Percentiles rank a stretch among this genome's conserved stretches.
Evolutionary conservation across 108 stramenopile species (phyloP).

Genomic region (Asterionellopsis glacialis): DNA sequence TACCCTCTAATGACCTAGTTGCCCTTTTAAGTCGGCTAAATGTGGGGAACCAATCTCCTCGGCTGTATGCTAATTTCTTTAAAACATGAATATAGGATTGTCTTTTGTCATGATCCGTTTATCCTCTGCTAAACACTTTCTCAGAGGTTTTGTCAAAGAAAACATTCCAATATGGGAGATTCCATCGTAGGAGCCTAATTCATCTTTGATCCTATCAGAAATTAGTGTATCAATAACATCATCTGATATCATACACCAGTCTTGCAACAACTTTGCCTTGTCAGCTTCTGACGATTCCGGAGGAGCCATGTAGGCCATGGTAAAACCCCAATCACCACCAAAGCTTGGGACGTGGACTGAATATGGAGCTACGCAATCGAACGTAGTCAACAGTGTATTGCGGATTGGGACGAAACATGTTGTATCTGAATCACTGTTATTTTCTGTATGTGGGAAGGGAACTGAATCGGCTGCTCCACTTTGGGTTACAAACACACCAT

Average conservation of each 20-base stretch:
- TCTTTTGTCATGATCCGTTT: constrained; percentile 82
- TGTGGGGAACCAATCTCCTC: too few species aligned
- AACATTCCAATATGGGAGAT: constrained; percentile 70
- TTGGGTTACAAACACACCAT: constrained; percentile 86
- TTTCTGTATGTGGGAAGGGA: constrained; percentile 31
- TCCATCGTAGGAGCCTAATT: constrained; percentile 81
- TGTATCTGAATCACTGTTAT: constrained; percentile 32
- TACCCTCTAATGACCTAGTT: too few species aligned
- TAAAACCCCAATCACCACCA: constrained; percentile 88
- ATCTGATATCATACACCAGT: constrained; percentile 6
- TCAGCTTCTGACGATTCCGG: not conserved
- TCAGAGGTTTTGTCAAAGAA: constrained; percentile 71
- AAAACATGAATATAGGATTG: constrained; percentile 88
- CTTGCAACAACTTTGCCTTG: constrained; percentile 3
- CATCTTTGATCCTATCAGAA: constrained; percentile 36
- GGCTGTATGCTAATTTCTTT: not conserved
- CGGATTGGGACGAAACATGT: constrained; percentile 73
- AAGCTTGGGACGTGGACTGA: constrained; percentile 76
- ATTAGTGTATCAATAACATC: constrained; percentile 41
- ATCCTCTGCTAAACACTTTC: constrained; percentile 64
- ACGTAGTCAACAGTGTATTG: constrained; percentile 73
- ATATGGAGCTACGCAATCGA: constrained; percentile 79
- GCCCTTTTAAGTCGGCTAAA: too few species aligned
- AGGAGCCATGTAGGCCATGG: constrained; percentile 64
- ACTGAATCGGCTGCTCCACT: constrained; percentile 56